Evolutionary conservation across 1,139 yeast species (phyloP).

Genomic region (Geotrichum europaeum): DNA sequence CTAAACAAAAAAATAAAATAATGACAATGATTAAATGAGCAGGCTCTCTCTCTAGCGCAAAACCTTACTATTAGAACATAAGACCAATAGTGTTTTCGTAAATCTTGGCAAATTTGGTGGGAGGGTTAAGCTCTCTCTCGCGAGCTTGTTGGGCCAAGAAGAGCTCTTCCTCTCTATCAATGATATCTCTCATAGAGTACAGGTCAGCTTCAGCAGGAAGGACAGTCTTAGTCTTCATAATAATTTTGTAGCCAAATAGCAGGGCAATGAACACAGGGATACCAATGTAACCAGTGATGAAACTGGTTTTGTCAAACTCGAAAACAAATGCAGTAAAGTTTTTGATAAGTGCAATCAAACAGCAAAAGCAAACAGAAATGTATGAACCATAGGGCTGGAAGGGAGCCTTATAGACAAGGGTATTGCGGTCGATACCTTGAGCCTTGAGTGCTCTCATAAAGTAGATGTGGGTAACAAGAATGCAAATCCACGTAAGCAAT

Average conservation of each 20-base stretch:
- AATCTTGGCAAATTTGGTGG: not conserved
- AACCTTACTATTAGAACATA: conserved; percentile 8
- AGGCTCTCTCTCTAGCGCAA: not conserved
- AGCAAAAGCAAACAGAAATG: conserved; percentile 51
- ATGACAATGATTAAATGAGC: not conserved
- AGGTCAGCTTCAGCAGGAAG: conserved; percentile 57
- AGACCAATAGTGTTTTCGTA: conserved; percentile 15
- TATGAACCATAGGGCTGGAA: conserved; percentile 49
- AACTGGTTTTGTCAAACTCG: conserved; percentile 51
- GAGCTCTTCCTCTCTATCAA: conserved; percentile 62
- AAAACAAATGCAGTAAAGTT: conserved; percentile 66
- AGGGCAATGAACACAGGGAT: conserved; percentile 58
- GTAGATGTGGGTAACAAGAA: conserved; percentile 54
- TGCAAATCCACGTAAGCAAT: conserved; percentile 61
- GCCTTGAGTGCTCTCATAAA: conserved; percentile 62
- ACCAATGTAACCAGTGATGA: conserved; percentile 75
- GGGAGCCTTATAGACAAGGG: conserved; percentile 48
- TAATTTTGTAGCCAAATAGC: conserved; percentile 54
- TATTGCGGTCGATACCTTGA: conserved; percentile 48
- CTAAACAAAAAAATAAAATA: not conserved
- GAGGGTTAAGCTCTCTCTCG: conserved; percentile 30
- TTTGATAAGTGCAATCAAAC: conserved; percentile 57
- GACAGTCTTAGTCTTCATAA: conserved; percentile 47
- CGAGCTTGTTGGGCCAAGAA: conserved; percentile 42
- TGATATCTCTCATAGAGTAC: conserved; percentile 54